Percentiles rank a stretch among this genome's conserved stretches.
Conservation (phyloP, 148 eudicot species). For the Polygonum maritimum region DNA sequence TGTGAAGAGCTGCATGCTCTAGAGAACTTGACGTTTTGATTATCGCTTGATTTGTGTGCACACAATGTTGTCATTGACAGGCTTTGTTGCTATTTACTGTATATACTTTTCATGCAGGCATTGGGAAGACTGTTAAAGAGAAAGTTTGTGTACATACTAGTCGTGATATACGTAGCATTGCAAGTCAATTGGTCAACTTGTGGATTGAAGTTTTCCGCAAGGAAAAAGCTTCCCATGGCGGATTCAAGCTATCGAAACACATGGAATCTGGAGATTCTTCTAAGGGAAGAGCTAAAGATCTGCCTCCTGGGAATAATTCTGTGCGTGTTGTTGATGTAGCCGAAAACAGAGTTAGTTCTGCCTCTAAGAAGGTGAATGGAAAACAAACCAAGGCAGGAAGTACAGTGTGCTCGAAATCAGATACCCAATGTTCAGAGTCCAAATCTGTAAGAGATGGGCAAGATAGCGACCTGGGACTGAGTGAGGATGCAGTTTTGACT, state of each 20-base stretch:
- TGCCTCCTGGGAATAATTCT: slow-evolving; percentile 49
- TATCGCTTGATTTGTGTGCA: background rate
- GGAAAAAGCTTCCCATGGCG: slow-evolving; percentile 80
- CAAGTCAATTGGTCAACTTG: slow-evolving; percentile 87
- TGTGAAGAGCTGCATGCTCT: slow-evolving; percentile 1
- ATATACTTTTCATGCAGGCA: slow-evolving; percentile 36
- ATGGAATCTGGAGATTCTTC: slow-evolving; percentile 39
- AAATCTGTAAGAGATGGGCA: slow-evolving; percentile 34
- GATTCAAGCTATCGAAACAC: slow-evolving; percentile 57
- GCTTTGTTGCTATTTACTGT: background rate
- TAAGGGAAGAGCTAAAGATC: slow-evolving; percentile 43
- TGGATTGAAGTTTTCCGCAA: slow-evolving; percentile 97
- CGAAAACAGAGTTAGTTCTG: slow-evolving; percentile 31
- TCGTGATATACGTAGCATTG: slow-evolving; percentile 97
- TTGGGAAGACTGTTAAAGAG: slow-evolving; percentile 95
- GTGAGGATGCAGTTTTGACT: slow-evolving; percentile 39
- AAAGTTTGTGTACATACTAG: slow-evolving; percentile 98
- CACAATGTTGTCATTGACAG: background rate
- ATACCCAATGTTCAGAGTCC: slow-evolving; percentile 30
- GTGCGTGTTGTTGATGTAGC: slow-evolving; percentile 30
- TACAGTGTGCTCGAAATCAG: slow-evolving; percentile 28
- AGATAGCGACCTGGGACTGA: slow-evolving; percentile 30
- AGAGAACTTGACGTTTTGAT: background rate
- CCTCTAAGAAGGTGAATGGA: slow-evolving; percentile 35
- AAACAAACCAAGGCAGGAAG: slow-evolving; percentile 44